Conservation (phyloP, 306 rosid genomes). For the Prunus persica region DNA sequence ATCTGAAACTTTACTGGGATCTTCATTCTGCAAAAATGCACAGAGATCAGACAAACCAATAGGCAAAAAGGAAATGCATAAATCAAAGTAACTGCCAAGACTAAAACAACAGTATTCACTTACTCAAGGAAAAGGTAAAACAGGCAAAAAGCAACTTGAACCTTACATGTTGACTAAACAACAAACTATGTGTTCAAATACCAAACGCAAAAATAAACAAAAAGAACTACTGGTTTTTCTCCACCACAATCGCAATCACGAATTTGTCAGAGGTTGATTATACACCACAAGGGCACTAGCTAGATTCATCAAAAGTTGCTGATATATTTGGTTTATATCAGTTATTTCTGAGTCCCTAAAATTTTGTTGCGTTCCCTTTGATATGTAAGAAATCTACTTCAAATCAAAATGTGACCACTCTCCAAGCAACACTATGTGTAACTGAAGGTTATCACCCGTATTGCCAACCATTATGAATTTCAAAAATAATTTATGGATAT, state of each 20-base stretch:
- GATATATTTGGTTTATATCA: neutral
- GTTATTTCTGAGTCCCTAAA: neutral
- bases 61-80: neutral
- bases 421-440: neutral
- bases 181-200: neutral
- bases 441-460: neutral
- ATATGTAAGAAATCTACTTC: neutral
- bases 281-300: neutral
- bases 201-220: neutral
- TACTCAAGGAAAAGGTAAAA: neutral
- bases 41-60: neutral
- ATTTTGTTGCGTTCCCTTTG: neutral
- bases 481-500: neutral
- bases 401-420: neutral
- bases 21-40: conserved; percentile 9
- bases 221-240: neutral
- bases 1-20: conserved; percentile 6
- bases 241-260: neutral
- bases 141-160: neutral
- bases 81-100: neutral
- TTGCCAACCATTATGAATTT: neutral
- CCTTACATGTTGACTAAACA: neutral
- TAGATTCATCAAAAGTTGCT: neutral
- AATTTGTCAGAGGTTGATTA: neutral
- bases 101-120: neutral